These are phyloP conservation scores for Marsdenia floribunda DNA, from an alignment of 257 asterid species.

Conservation along the genomic window DNA sequence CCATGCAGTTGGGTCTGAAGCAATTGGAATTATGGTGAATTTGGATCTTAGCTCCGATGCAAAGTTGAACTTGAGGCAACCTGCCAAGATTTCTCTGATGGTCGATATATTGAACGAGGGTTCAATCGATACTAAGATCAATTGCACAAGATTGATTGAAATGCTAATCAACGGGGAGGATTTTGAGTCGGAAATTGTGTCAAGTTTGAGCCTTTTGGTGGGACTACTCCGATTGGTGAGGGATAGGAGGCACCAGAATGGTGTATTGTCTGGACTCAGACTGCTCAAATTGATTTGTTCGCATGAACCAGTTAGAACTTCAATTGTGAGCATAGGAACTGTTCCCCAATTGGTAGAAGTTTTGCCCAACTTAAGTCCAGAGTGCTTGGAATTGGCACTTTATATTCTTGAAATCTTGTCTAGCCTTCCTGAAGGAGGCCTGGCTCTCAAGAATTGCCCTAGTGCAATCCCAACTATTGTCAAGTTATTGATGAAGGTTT, in stretches of 20 bases:
- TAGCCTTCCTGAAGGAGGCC: conserved; percentile 47
- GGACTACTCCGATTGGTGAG: conserved; percentile 53
- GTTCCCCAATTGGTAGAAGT: conserved; percentile 51
- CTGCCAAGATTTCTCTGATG: conserved; percentile 53
- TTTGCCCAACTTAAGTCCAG: conserved; percentile 39
- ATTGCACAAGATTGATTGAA: conserved; percentile 48
- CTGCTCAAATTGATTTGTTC: conserved; percentile 49
- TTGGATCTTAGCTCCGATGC: conserved; percentile 39
- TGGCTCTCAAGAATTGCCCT: conserved; percentile 53
- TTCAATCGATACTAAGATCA: conserved; percentile 52
- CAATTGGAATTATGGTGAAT: conserved; percentile 49
- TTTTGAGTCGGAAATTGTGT: conserved; percentile 41
- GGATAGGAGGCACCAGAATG: conserved; percentile 47
- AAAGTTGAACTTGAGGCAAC: conserved; percentile 54
- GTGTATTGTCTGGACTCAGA: conserved; percentile 44
- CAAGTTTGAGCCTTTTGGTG: conserved; percentile 50
- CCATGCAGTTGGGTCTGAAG: conserved; percentile 56
- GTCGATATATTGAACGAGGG: conserved; percentile 64
- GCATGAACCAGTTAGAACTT: conserved; percentile 35
- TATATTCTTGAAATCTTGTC: conserved; percentile 43
- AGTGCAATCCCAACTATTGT: conserved; percentile 45
- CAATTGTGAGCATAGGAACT: conserved; percentile 55
- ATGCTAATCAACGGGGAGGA: conserved; percentile 50
- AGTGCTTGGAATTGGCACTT: conserved; percentile 48
- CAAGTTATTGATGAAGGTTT: conserved; percentile 49